Evolutionary conservation across 495 filamentous ascomycete genomes (phyloP).

Genomic region (Hypoxylon perforatum): DNA sequence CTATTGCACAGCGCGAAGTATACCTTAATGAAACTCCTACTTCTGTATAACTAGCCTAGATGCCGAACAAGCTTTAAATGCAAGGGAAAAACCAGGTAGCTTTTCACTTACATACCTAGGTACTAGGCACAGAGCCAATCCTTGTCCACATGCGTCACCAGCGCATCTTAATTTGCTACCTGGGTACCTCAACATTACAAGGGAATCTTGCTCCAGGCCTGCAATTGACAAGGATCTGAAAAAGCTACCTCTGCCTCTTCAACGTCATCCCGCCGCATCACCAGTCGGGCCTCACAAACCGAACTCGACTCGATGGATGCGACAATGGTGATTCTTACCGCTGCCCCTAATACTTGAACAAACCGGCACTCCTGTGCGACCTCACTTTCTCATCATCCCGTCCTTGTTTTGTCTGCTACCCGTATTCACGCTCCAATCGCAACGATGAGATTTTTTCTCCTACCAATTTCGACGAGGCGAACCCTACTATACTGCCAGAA

Average conservation of each 20-base stretch:
- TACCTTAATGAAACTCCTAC: no score
- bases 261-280: slow-evolving; percentile 30
- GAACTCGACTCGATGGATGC: not conserved
- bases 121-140: slow-evolving; percentile 18
- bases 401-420: slow-evolving; percentile 3
- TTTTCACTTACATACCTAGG: not conserved
- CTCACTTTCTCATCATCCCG: not conserved
- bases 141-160: slow-evolving; percentile 41
- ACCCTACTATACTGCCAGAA: slow-evolving; percentile 94
- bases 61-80: no score
- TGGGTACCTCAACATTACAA: slow-evolving; percentile 5
- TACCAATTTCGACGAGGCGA: slow-evolving; percentile 90
- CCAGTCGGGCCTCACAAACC: not conserved
- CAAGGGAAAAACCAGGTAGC: not conserved
- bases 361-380: slow-evolving; percentile 16
- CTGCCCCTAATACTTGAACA: slow-evolving; percentile 16
- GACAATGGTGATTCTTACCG: slow-evolving; percentile 23
- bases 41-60: no score
- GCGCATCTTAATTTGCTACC: slow-evolving; percentile 30
- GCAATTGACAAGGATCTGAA: slow-evolving; percentile 36
- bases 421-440: slow-evolving; percentile 21
- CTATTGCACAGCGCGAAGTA: no score
- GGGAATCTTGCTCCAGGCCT: slow-evolving; percentile 17
- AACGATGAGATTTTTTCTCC: slow-evolving; percentile 91
- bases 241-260: slow-evolving; percentile 29